Percentiles rank a stretch among this genome's conserved stretches.
These are phyloP conservation scores for Penicillium paradoxum DNA, from an alignment of 495 filamentous ascomycete species.

Conservation along the genomic window DNA sequence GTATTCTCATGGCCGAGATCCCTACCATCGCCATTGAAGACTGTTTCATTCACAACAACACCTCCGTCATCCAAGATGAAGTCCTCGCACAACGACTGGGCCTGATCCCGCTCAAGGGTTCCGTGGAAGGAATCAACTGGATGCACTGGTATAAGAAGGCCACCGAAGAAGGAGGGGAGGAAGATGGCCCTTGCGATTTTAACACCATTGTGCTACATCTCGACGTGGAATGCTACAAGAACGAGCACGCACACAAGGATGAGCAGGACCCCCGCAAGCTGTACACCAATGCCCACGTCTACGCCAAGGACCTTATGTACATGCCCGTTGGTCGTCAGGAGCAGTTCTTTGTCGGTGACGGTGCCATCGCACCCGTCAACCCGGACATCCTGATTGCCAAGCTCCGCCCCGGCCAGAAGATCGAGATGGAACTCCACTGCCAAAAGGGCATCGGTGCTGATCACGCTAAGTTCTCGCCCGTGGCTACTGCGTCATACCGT, in stretches of 20 bases:
- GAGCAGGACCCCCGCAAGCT: constrained; percentile 77
- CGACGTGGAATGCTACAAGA: constrained; percentile 69
- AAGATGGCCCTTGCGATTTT: constrained; percentile 54
- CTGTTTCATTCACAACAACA: constrained; percentile 91
- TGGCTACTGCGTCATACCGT: constrained; percentile 89
- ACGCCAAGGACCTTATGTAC: constrained; percentile 77
- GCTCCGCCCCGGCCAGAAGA: constrained; percentile 82
- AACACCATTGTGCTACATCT: constrained; percentile 76
- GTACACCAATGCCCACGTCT: constrained; percentile 81
- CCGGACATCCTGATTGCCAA: constrained; percentile 95
- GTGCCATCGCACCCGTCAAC: constrained; percentile 68
- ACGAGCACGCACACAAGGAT: constrained; percentile 58
- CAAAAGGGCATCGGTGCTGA: constrained; percentile 91
- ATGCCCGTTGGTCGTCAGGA: constrained; percentile 67
- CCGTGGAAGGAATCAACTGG: constrained; percentile 65
- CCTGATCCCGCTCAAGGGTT: constrained; percentile 80
- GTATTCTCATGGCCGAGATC: constrained; percentile 93
- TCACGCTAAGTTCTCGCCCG: constrained; percentile 96
- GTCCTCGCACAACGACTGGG: constrained; percentile 86
- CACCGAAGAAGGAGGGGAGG: constrained; percentile 45
- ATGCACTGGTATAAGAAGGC: constrained; percentile 71
- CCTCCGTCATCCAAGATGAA: constrained; percentile 95
- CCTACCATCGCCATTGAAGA: constrained; percentile 89
- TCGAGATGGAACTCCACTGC: constrained; percentile 79
- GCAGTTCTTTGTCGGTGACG: constrained; percentile 59